These are phyloP conservation scores for Corylus americana DNA, from an alignment of 306 rosid genomes.

Conservation along the genomic window DNA sequence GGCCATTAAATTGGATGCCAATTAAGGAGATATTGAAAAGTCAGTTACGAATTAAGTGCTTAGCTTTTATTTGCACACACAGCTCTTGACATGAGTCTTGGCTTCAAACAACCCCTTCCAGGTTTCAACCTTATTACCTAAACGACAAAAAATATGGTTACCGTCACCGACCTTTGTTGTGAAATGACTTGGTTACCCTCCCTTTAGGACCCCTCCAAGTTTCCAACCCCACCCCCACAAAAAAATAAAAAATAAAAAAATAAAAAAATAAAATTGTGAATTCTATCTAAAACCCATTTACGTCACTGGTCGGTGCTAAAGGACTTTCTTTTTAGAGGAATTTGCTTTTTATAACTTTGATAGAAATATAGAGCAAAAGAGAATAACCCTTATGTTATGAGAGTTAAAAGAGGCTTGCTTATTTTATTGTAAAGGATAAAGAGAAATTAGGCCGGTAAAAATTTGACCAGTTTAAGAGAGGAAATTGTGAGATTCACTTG, in stretches of 20 bases:
- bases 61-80: slow-evolving; percentile 18
- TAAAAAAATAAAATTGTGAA: background rate
- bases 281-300: background rate
- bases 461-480: background rate
- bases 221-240: no score
- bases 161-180: background rate
- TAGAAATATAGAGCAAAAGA: background rate
- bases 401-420: no score
- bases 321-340: background rate
- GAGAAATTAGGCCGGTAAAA: no score
- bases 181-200: background rate
- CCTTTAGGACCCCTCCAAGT: background rate
- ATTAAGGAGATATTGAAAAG: slow-evolving; percentile 21
- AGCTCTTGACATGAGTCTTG: slow-evolving; percentile 11
- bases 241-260: no score
- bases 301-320: background rate
- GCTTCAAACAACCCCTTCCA: slow-evolving; percentile 20
- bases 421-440: no score
- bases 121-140: slow-evolving; percentile 22
- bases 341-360: background rate
- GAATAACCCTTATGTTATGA: background rate
- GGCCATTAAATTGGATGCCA: slow-evolving; percentile 25
- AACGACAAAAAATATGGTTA: slow-evolving; percentile 16
- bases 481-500: no score
- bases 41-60: slow-evolving; percentile 22